These are phyloP conservation scores for Pichia scutulata DNA, from an alignment of 805 yeast genomes.

Conservation along the genomic window DNA sequence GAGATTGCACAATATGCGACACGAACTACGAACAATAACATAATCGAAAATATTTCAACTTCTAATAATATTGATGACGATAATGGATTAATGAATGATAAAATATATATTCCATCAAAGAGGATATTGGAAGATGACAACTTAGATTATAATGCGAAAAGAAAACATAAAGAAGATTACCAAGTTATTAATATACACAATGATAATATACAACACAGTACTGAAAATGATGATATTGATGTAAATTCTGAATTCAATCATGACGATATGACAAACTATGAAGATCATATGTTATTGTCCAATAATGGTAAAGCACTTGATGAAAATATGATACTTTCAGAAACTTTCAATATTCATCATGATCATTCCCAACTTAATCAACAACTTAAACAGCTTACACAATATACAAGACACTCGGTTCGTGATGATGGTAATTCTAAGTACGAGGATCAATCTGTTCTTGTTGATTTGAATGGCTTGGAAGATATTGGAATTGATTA, in stretches of 20 bases:
- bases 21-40: background rate
- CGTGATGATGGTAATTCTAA: constrained; percentile 5
- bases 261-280: background rate
- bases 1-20: background rate
- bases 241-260: too few species aligned
- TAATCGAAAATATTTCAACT: background rate
- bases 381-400: constrained; percentile 23
- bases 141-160: background rate
- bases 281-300: background rate
- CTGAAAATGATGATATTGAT: background rate
- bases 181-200: background rate
- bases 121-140: background rate
- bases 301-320: background rate
- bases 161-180: background rate
- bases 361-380: constrained; percentile 26
- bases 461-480: constrained; percentile 9
- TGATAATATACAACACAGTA: background rate
- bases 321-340: constrained; percentile 1
- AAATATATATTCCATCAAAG: background rate
- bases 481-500: background rate
- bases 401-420: background rate
- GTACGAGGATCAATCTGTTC: constrained; percentile 5
- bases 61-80: background rate
- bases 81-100: background rate
- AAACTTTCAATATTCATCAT: constrained; percentile 14